phyloP scores from a whole-genome alignment of 78 protist species.

The Anaeramoeba flamelloides region DNA sequence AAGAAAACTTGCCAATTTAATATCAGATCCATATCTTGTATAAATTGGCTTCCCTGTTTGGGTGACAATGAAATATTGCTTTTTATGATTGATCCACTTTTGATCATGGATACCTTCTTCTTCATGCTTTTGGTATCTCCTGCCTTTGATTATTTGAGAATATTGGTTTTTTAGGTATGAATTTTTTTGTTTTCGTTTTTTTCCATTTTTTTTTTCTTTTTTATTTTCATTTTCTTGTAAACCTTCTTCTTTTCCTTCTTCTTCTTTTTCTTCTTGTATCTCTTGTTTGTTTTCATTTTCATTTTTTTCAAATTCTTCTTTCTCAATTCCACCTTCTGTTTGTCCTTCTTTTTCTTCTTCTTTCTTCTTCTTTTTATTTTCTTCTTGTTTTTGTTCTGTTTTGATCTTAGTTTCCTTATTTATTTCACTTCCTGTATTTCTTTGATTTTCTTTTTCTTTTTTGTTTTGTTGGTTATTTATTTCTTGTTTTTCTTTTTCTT shows the following conservation, averaged over 20 bases:
- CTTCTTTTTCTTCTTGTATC: not conserved
- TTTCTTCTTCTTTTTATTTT: not conserved
- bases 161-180: not conserved
- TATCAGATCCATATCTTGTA: too few species aligned
- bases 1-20: too few species aligned
- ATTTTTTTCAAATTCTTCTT: not conserved
- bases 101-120: too few species aligned
- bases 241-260: not conserved
- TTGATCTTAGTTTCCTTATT: too few species aligned
- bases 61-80: too few species aligned
- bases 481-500: too few species aligned
- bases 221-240: not conserved
- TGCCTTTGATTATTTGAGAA: not conserved
- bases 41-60: too few species aligned
- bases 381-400: not conserved
- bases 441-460: too few species aligned
- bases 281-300: not conserved
- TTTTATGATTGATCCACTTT: too few species aligned
- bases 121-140: too few species aligned
- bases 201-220: not conserved
- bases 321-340: not conserved
- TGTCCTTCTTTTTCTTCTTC: not conserved
- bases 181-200: not conserved
- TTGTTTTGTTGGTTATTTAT: too few species aligned
- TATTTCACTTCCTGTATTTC: too few species aligned